Base-by-base conservation (phyloP, 164 flowering plant species). In the Macadamia tetraphylla region DNA sequence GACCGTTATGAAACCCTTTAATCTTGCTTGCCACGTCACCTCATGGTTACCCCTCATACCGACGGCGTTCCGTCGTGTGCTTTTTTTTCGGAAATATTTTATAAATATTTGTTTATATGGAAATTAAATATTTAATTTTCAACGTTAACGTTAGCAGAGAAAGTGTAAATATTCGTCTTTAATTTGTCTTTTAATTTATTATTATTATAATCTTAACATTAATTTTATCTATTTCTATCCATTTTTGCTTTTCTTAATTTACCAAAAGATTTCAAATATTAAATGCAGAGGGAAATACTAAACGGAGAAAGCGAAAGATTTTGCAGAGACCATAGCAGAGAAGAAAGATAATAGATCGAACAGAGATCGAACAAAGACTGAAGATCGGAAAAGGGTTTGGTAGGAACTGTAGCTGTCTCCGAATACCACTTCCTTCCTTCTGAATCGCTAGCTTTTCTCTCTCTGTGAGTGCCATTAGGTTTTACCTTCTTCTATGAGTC, bases 21-120 rank as follows among this genome's bases (percentile, higher is more conserved):
- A 35, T 49, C 8, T 10, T 0, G 53, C 53, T 14, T 14, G 60
- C 66, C 66, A 62, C 51, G 71, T 69, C 66, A 51, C 11, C 29
- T 52, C 40, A 23, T 60, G 52, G 71, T 62, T 62, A 62, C 60
- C 18, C 29, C 35, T 60, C 15, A 32, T 6, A 23, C 9, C 58
- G 60, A 66, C 60, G 60, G 18, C 65, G 8, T 1, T 52, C 9
- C 43, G 9, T 40, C 70, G 70, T 69, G 65, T 31, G 18, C 64
- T 18, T 35, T 53, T 6, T 6, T 63, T 63, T 63, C 62, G n/a
- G 49, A 7, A 35, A 35, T 62, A 17, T 29, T 12, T 60, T 18
- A 49, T 10, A 1, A 3, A 8, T 23, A 49, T 10, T 49, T 49
- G 3, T 10, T 49, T 49, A 49, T 10, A 35, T 35, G 40, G 3